phyloP scores from a whole-genome alignment of 1,284 basidiomycete species.

The Ceratobasidium sp. region DNA sequence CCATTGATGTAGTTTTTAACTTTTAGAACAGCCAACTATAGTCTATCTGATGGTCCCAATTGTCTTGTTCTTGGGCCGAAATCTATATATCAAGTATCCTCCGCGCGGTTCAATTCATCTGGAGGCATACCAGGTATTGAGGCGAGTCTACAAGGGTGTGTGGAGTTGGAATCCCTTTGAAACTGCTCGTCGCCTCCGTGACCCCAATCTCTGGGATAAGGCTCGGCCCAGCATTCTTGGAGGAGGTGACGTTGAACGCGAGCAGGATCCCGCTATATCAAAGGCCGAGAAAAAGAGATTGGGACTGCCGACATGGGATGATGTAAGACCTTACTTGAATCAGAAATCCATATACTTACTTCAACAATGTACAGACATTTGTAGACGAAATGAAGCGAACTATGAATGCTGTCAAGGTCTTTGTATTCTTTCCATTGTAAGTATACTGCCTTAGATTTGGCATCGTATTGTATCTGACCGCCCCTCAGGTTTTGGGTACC shows the following conservation, averaged over 20 bases:
- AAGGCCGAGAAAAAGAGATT: conserved; percentile 45
- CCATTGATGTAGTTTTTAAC: background rate
- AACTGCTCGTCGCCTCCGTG: conserved; percentile 45
- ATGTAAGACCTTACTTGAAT: conserved; percentile 23
- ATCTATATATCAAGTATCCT: conserved; percentile 52
- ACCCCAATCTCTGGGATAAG: conserved; percentile 52
- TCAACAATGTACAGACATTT: conserved; percentile 42
- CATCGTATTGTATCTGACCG: background rate
- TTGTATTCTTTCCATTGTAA: conserved; percentile 42
- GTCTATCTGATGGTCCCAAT: conserved; percentile 52
- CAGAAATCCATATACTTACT: background rate
- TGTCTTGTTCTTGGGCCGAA: conserved; percentile 52
- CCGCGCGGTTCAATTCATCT: conserved; percentile 53
- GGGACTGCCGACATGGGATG: conserved; percentile 52
- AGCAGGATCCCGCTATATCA: conserved; percentile 46
- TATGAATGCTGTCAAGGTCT: conserved; percentile 56
- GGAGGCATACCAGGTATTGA: conserved; percentile 45
- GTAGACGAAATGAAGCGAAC: conserved; percentile 56
- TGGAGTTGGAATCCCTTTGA: conserved; percentile 49
- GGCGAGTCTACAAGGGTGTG: conserved; percentile 46
- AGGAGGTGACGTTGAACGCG: conserved; percentile 19
- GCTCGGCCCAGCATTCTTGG: conserved; percentile 42
- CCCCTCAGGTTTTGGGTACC: conserved; percentile 21
- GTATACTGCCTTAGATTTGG: background rate
- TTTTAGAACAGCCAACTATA: conserved; percentile 51